Evolutionary conservation across 2,329 filamentous ascomycete species (phyloP), one percentile per base, ranked within the genome.

Genomic region (Penicillium sp.): DNA sequence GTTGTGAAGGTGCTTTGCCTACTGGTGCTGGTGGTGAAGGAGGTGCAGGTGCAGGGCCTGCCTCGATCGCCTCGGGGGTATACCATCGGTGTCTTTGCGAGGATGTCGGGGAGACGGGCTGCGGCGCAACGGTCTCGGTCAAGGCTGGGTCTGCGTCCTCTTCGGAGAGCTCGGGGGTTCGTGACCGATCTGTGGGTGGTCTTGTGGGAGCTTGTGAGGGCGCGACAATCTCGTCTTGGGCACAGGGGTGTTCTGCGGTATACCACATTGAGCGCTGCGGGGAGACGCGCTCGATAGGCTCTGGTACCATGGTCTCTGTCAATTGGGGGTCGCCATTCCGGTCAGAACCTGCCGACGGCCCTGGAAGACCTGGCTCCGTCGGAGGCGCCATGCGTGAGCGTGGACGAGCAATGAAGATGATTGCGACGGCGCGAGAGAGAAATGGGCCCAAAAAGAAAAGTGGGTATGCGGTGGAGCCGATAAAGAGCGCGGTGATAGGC

Each of bases 91-190:
- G 64, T 76, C 79, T 47, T 72, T 61, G 22, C 60, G 64, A 52
- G 62, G 72, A 59, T 79, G 76, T 43, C 73, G 71, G 22, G 69
- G 81, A 74, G 2, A 83, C 73, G 2, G 81, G 80, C 36, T 78
- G 72, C 14, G 79, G 76, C 2, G 69, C 75, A 37, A 64, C 59
- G 10, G 67, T 61, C 53, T 74, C 71, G 19, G 69, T 66, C 35
- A 71, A 62, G 3, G 55, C 60, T 18, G 41, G 57, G 19, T 65
- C 63, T 11, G 58, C 50, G 5, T 68, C 59, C 18, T 60, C 60
- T 47, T 60, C 58, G 31, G 40, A 22, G 14, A 56, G 46, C 13
- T 36, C n/a, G 31, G 27, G 19, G 31, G 37, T 43, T 19, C 40
- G 6, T 1, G 18, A 33, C 14, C 13, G 24, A 2, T 27, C 33